Percentiles rank a stretch among this genome's conserved stretches.
These are phyloP conservation scores for Parastagonospora avenae DNA, from an alignment of 2,329 filamentous ascomycete species.

Conservation along the genomic window DNA sequence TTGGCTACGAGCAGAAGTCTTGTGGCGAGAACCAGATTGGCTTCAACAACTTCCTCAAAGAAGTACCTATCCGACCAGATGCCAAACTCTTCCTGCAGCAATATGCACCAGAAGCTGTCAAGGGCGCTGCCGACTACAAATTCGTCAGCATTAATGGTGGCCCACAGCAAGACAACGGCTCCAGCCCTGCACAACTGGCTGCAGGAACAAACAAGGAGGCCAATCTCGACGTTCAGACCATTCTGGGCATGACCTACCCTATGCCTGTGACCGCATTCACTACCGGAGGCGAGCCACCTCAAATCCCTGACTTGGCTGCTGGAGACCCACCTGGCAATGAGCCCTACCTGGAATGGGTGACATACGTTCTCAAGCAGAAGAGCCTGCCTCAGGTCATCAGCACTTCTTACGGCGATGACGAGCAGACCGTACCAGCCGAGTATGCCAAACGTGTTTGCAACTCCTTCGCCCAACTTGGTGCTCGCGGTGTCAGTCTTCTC, in stretches of 20 bases:
- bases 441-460: constrained; percentile 58
- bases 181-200: constrained; percentile 10
- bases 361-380: constrained; percentile 51
- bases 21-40: constrained; percentile 8
- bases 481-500: constrained; percentile 64
- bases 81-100: constrained; percentile 12
- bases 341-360: constrained; percentile 62
- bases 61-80: constrained; percentile 28
- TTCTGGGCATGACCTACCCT: constrained; percentile 57
- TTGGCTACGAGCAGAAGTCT: constrained; percentile 27
- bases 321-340: constrained; percentile 69
- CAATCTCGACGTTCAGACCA: constrained; percentile 59
- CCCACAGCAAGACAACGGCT: constrained; percentile 10
- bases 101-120: constrained; percentile 12
- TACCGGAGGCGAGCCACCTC: constrained; percentile 59
- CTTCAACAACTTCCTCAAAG: constrained; percentile 1
- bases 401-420: constrained; percentile 66
- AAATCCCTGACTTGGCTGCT: constrained; percentile 51
- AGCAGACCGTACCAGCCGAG: constrained; percentile 53
- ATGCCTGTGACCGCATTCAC: constrained; percentile 61
- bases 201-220: constrained; percentile 12
- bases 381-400: constrained; percentile 62
- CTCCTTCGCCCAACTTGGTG: constrained; percentile 64
- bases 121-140: constrained; percentile 14
- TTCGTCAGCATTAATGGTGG: constrained; percentile 16